phyloP scores from a whole-genome alignment of 2,329 filamentous ascomycete species.

The Ophiostoma novo-ulmi region DNA sequence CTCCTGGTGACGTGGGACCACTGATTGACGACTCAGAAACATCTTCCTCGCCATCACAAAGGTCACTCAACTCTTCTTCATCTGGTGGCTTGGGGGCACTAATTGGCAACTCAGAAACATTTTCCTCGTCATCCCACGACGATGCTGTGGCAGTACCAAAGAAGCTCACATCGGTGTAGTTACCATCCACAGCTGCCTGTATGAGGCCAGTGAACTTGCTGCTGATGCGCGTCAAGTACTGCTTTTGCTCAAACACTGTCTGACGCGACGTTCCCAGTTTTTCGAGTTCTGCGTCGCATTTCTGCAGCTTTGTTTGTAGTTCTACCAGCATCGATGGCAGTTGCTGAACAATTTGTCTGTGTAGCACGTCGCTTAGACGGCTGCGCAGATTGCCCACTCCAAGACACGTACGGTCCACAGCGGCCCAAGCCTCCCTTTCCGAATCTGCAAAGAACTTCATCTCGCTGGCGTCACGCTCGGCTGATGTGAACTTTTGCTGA shows the following conservation, averaged over 20 bases:
- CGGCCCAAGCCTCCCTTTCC: not conserved
- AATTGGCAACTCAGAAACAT: not conserved
- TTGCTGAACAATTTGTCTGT: not conserved
- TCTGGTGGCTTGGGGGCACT: no score
- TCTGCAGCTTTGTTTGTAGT: not conserved
- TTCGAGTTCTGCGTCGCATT: not conserved
- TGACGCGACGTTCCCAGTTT: not conserved
- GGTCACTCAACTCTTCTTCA: no score
- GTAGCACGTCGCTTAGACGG: not conserved
- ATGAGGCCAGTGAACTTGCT: not conserved
- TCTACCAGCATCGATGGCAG: not conserved
- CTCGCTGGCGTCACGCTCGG: not conserved
- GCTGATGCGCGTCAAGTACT: not conserved
- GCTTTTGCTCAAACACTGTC: not conserved
- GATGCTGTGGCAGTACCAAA: not conserved
- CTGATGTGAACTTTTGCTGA: not conserved
- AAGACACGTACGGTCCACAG: not conserved
- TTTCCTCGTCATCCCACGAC: no score
- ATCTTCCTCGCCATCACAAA: not conserved
- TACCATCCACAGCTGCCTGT: not conserved
- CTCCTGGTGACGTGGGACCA: not conserved
- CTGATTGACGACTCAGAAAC: not conserved
- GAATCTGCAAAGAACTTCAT: not conserved
- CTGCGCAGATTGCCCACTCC: not conserved
- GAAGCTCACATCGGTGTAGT: not conserved